Conservation (phyloP, 257 asterid genomes). For the Eustoma russellianum region DNA sequence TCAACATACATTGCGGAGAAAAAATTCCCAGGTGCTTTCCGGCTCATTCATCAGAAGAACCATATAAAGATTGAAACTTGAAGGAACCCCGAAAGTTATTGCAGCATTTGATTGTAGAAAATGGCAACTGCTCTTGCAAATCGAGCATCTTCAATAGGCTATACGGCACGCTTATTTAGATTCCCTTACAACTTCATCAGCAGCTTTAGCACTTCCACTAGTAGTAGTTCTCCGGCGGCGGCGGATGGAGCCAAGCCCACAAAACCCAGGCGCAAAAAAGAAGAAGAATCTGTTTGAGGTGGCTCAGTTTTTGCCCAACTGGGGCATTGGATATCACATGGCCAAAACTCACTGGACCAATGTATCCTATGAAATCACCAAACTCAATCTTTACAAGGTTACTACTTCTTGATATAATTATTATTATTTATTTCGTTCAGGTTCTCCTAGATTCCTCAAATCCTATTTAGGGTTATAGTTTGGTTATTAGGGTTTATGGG, state of each 20-base stretch:
- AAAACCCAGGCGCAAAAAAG: slow-evolving; percentile 57
- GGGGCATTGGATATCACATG: slow-evolving; percentile 96
- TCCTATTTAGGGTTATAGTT: not conserved
- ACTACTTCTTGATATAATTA: not conserved
- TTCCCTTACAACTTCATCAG: slow-evolving; percentile 37
- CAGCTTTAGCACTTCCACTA: slow-evolving; percentile 30
- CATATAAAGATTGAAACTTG: not conserved
- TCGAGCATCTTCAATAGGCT: slow-evolving; percentile 30
- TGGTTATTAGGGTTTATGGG: slow-evolving; percentile 3
- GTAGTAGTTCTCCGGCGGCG: slow-evolving; percentile 3
- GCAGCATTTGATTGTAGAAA: slow-evolving; percentile 7
- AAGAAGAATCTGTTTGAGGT: slow-evolving; percentile 93
- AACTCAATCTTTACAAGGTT: slow-evolving; percentile 92
- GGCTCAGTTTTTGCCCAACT: slow-evolving; percentile 83
- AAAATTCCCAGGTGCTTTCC: too few species aligned
- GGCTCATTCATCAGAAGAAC: too few species aligned
- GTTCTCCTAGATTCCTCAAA: not conserved
- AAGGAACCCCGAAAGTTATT: not conserved
- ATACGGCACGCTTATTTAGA: slow-evolving; percentile 29
- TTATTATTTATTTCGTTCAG: not conserved
- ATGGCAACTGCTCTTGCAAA: slow-evolving; percentile 52
- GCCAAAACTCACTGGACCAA: slow-evolving; percentile 81
- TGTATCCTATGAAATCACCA: slow-evolving; percentile 79
- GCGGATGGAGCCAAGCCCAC: slow-evolving; percentile 20
- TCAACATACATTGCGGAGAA: too few species aligned